phyloP scores from a whole-genome alignment of 495 filamentous ascomycete genomes.

The Penicillium pancosmium region DNA sequence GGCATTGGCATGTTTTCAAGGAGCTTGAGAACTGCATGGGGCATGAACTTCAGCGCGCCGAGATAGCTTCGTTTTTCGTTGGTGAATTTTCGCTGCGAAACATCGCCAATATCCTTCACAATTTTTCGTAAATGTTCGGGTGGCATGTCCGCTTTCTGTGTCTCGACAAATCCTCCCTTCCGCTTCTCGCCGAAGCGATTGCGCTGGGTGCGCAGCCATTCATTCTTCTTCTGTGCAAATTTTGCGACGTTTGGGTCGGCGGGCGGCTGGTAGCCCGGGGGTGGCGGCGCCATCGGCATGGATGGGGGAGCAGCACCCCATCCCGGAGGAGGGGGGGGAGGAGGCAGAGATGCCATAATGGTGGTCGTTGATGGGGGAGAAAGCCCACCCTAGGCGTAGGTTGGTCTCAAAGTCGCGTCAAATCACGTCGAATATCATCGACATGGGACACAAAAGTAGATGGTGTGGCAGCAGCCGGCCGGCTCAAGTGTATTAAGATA shows the following conservation, averaged over 20 bases:
- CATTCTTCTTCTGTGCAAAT: constrained; percentile 97
- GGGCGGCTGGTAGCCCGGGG: constrained; percentile 84
- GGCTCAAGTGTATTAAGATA: neutral
- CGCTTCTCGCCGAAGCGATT: constrained; percentile 96
- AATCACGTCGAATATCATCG: constrained; percentile 39
- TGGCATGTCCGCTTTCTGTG: constrained; percentile 98
- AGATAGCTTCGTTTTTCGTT: constrained; percentile 98
- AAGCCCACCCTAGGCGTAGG: constrained; percentile 36
- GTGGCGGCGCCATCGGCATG: constrained; percentile 77
- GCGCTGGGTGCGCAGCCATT: constrained; percentile 93
- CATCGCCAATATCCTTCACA: constrained; percentile 97
- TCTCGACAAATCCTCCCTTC: constrained; percentile 94
- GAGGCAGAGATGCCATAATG: constrained; percentile 76
- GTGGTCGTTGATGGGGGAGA: constrained; percentile 32
- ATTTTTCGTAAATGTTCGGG: constrained; percentile 98
- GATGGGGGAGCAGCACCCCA: constrained; percentile 75
- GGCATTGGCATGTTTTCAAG: constrained; percentile 99
- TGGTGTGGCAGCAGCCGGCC: neutral
- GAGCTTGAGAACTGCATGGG: constrained; percentile 97
- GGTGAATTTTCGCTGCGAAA: constrained; percentile 99
- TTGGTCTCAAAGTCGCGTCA: constrained; percentile 44
- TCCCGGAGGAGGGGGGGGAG: constrained; percentile 78
- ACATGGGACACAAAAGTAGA: constrained; percentile 14
- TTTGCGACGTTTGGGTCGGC: constrained; percentile 88
- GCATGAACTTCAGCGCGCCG: constrained; percentile 98